These are phyloP conservation scores for Trichomonas vaginalis DNA, from an alignment of 208 protist species.

Conservation along the genomic window DNA sequence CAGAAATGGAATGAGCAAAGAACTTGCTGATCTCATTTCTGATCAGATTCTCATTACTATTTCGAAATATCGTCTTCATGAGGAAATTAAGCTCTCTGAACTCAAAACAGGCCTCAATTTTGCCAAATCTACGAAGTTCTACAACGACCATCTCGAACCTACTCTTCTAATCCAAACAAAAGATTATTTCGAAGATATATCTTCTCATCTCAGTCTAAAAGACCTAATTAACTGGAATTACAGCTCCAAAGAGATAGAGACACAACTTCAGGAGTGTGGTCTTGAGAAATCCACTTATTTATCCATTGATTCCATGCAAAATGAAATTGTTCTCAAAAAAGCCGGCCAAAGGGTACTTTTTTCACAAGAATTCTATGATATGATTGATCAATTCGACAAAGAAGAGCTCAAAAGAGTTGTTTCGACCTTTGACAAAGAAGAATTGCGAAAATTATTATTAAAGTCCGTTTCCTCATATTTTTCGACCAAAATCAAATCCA, in stretches of 20 bases:
- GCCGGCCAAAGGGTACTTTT: background rate
- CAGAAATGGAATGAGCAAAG: background rate
- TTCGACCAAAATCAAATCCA: background rate
- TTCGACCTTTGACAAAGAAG: background rate
- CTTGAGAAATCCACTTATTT: background rate
- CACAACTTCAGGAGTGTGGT: background rate
- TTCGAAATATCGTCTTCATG: background rate
- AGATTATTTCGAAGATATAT: background rate
- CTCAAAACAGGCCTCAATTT: background rate
- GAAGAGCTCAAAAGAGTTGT: background rate
- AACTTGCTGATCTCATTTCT: background rate
- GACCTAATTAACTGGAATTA: background rate
- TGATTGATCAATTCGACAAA: background rate
- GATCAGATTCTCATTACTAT: background rate
- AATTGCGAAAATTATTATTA: background rate
- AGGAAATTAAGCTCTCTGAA: background rate
- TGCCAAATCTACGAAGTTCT: background rate
- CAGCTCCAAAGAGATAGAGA: background rate
- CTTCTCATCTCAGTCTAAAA: background rate
- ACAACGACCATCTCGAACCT: background rate
- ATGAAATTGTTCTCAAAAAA: background rate
- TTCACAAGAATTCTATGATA: background rate
- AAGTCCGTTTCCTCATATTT: background rate
- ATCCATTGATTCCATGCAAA: background rate
- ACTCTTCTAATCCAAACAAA: background rate